These are phyloP conservation scores for Cymbopogon citratus DNA, from an alignment of 176 grass and related monocot species.

Conservation along the genomic window DNA sequence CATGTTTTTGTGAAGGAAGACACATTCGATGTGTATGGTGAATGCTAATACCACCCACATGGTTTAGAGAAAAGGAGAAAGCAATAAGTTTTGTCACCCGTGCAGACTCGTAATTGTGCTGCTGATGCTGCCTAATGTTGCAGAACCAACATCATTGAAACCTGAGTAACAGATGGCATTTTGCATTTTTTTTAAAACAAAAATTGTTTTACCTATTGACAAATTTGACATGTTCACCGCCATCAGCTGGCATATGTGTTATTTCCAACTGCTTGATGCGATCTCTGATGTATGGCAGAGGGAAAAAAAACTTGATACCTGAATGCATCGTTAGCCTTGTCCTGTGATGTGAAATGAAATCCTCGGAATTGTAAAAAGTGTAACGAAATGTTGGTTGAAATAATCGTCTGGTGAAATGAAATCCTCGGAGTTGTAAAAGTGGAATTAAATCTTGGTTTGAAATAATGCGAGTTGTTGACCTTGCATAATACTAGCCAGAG, in stretches of 20 bases:
- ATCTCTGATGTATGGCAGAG: neutral
- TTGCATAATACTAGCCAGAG: neutral
- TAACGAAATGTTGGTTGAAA: neutral
- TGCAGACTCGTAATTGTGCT: slow-evolving; percentile 4
- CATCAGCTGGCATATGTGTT: neutral
- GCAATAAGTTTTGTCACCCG: slow-evolving; percentile 9
- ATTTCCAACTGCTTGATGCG: neutral
- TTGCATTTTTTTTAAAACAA: neutral
- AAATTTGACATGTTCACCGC: neutral
- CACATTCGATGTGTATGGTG: neutral
- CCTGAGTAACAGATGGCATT: neutral
- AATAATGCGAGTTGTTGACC: neutral
- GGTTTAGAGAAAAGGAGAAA: neutral
- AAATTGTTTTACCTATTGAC: neutral
- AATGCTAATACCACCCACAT: neutral
- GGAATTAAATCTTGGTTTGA: neutral
- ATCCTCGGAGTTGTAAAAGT: neutral
- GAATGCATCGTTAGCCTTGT: neutral
- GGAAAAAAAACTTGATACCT: neutral
- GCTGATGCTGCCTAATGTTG: neutral
- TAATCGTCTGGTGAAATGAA: neutral
- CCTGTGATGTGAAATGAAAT: neutral
- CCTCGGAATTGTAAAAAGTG: neutral
- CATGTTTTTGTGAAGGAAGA: neutral
- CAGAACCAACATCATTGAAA: neutral